Evolutionary conservation across 1,284 basidiomycete genomes (phyloP).

Genomic region (Melampsora americana): DNA sequence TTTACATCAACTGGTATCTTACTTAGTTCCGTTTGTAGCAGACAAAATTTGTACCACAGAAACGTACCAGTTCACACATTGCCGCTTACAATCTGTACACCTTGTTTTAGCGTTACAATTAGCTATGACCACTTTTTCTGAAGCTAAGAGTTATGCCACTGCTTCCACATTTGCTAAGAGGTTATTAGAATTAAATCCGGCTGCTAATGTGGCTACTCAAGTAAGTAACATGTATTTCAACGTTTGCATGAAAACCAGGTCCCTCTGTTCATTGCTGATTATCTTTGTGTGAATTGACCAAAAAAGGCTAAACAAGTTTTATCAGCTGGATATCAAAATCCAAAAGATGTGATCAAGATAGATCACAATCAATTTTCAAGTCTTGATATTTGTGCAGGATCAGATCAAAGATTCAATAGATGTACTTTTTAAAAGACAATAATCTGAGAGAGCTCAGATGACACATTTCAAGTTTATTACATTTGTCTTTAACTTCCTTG

Average conservation of each 20-base stretch:
- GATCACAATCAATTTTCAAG: conserved; percentile 91
- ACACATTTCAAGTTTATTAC: too few relatives aligned
- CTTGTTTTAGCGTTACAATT: conserved; percentile 86
- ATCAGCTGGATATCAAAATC: conserved; percentile 88
- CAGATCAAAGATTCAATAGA: conserved; percentile 51
- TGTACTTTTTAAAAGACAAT: too few relatives aligned
- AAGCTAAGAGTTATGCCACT: conserved; percentile 88
- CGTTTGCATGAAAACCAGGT: not conserved
- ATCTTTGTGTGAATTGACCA: conserved; percentile 34
- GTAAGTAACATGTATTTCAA: conserved; percentile 57
- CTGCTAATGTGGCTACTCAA: conserved; percentile 81
- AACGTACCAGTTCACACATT: conserved; percentile 98
- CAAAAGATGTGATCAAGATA: conserved; percentile 85
- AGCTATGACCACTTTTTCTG: conserved; percentile 83
- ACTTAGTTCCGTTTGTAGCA: conserved; percentile 89
- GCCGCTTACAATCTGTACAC: conserved; percentile 79
- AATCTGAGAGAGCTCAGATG: too few relatives aligned
- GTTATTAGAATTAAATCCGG: conserved; percentile 81
- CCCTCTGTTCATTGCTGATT: conserved; percentile 39
- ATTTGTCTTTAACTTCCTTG: too few relatives aligned
- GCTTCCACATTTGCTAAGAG: conserved; percentile 88
- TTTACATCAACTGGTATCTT: conserved; percentile 87
- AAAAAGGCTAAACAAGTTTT: conserved; percentile 79
- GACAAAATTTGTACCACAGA: conserved; percentile 60
- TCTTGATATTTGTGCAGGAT: conserved; percentile 90